Evolutionary conservation across 495 filamentous ascomycete genomes (phyloP).

Genomic region (Barbatosphaeria neglecta): DNA sequence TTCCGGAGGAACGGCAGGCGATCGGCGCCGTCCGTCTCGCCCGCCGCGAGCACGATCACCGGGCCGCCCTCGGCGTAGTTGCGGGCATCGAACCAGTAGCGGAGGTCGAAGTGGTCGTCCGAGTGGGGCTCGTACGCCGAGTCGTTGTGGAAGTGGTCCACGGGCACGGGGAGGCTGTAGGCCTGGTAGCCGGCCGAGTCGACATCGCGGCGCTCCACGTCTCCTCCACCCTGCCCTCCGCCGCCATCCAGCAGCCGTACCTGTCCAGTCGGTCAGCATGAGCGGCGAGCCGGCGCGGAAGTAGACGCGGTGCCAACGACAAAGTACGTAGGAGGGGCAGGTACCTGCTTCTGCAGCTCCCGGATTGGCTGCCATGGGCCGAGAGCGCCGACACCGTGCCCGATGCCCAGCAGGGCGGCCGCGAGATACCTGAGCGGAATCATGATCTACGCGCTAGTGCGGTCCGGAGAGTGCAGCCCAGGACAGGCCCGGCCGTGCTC

Average conservation of each 20-base stretch:
- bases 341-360: not conserved
- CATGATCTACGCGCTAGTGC: no score
- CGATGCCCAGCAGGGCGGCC: not conserved
- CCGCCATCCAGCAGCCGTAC: not conserved
- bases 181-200: slow-evolving; percentile 13
- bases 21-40: slow-evolving; percentile 46
- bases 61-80: slow-evolving; percentile 60
- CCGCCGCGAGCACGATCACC: slow-evolving; percentile 56
- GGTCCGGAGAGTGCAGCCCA: no score
- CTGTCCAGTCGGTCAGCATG: not conserved
- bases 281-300: not conserved
- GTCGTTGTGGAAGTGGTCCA: slow-evolving; percentile 69
- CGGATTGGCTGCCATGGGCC: not conserved
- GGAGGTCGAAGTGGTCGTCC: slow-evolving; percentile 44
- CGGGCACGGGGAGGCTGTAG: slow-evolving; percentile 52
- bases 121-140: slow-evolving; percentile 57
- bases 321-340: no score
- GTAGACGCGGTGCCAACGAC: not conserved
- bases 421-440: no score
- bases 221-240: not conserved
- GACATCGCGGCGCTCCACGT: not conserved
- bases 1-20: slow-evolving; percentile 57
- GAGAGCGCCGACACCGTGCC: not conserved
- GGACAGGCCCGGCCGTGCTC: no score
- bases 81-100: slow-evolving; percentile 62